A percentile compares a stretch with the other conserved stretches of the same genome.
Conservation (phyloP, 1,284 basidiomycete genomes). For the Dichomitus squalens region DNA sequence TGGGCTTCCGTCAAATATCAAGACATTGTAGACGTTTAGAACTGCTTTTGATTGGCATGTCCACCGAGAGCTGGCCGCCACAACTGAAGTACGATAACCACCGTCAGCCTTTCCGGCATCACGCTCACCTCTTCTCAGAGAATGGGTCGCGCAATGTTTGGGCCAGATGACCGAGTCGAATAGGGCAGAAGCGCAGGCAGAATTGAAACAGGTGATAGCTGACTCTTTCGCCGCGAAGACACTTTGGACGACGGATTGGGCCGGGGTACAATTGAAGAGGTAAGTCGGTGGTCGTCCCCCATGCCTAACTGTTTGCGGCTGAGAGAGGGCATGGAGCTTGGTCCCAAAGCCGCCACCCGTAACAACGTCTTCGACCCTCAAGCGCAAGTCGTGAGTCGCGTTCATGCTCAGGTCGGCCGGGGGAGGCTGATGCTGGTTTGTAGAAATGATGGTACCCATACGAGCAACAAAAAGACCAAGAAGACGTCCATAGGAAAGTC, state of each 20-base stretch:
- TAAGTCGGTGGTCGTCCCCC: constrained; percentile 33
- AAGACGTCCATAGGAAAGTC: constrained; percentile 54
- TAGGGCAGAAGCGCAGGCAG: constrained; percentile 73
- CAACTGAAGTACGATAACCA: constrained; percentile 36
- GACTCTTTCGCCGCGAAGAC: constrained; percentile 78
- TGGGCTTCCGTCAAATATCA: not conserved
- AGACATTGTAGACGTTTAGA: not conserved
- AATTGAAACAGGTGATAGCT: constrained; percentile 86
- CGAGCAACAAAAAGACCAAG: constrained; percentile 67
- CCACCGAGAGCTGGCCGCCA: constrained; percentile 42
- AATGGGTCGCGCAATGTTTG: constrained; percentile 84
- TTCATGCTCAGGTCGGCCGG: not conserved
- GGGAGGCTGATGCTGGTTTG: too few species aligned
- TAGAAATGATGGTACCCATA: constrained; percentile 22
- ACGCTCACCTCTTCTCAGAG: constrained; percentile 45
- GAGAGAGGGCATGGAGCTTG: constrained; percentile 49
- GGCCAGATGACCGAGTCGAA: constrained; percentile 81
- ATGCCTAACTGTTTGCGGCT: constrained; percentile 13
- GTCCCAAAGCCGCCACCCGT: constrained; percentile 59
- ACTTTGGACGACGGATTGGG: constrained; percentile 90
- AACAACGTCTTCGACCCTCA: constrained; percentile 51
- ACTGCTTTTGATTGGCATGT: constrained; percentile 25
- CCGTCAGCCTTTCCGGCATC: not conserved
- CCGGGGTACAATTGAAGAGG: constrained; percentile 80
- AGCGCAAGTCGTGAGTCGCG: constrained; percentile 65